A percentile compares a stretch with the other conserved stretches of the same genome.
phyloP scores from a whole-genome alignment of 23 red algal genomes.

The Gracilaria vermiculophylla region DNA sequence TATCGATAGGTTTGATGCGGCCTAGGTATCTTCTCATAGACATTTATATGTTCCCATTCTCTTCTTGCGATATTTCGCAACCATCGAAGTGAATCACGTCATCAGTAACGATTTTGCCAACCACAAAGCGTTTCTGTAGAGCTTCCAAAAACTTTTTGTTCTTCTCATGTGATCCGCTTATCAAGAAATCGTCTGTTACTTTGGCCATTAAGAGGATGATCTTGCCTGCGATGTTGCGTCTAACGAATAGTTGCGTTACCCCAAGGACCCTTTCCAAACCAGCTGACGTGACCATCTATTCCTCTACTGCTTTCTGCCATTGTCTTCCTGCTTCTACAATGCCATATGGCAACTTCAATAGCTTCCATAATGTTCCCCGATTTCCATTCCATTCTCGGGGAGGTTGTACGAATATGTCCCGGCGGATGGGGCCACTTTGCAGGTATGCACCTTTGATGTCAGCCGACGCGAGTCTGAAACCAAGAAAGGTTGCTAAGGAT shows the following conservation, averaged over 20 bases:
- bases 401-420: conserved; percentile 3
- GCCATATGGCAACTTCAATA: conserved; percentile 2
- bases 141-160: not conserved
- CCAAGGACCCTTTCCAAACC: not conserved
- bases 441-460: conserved; percentile 17
- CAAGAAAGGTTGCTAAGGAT: not conserved
- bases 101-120: not conserved
- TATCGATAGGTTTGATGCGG: not conserved
- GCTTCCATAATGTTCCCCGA: not conserved
- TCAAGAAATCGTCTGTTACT: conserved; percentile 11
- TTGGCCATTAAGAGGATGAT: not conserved
- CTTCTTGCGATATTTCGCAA: not conserved
- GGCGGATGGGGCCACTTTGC: conserved; percentile 9
- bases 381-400: conserved; percentile 8
- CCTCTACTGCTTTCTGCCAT: not conserved
- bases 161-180: not conserved
- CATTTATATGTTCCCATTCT: not conserved
- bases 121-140: not conserved
- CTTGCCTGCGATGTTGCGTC: not conserved
- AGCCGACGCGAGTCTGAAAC: not conserved
- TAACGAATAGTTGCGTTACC: not conserved
- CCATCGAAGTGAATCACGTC: not conserved
- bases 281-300: not conserved
- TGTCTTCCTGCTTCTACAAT: conserved; percentile 34
- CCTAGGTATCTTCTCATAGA: not conserved